Base-by-base conservation (phyloP, 2,329 filamentous ascomycete genomes). In the Claviceps arundinis region DNA sequence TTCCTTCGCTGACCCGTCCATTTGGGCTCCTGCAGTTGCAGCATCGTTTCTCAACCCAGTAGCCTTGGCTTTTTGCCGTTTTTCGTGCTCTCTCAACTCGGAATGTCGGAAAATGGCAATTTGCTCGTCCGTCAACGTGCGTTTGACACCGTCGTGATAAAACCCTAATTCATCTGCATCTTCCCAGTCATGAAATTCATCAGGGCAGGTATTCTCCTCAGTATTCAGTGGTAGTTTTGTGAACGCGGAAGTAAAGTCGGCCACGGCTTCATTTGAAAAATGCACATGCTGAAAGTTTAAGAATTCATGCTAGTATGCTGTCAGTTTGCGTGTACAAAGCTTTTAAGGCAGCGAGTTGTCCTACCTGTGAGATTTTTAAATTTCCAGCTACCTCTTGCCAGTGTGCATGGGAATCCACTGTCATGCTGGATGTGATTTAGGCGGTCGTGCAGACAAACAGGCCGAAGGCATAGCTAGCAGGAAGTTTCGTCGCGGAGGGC, bases 101-200 rank as follows among this genome's bases (percentile, higher is more conserved):
- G 87, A 91, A 63, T 94, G 88, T 55, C 90, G 78, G 65, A 96
- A 96, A 55, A 95, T 91, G 50, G 81, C 80, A 59, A 96, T 88
- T 70, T 96, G 87, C 59, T 89, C 87, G 62, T 96, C 87, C 9
- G 90, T 96, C 60, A 97, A 73, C 17, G 89, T 95, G 42, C 91
- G 84, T 64, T 93, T 93, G 55, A 82, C 80, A 3, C 91, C 90
- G 62, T 97, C 90, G 1, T 78, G 68, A 59, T 97, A 97, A 66
- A 88, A 91, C 17, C 89, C 91, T 16, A 96, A 72, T 61, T 87
- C 85, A 41, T 83, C 78, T 26, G 82, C 80, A n/a, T 52, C 44
- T 30, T 46, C 24, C 16, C 37, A 22, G 47, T 11, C 40, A n/a
- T 41, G 2, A 34, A 13, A 41, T 13, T 19, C 38, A 9, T 40